These are phyloP conservation scores for Sechiopsis laciniata DNA, from an alignment of 306 rosid species.

Conservation along the genomic window DNA sequence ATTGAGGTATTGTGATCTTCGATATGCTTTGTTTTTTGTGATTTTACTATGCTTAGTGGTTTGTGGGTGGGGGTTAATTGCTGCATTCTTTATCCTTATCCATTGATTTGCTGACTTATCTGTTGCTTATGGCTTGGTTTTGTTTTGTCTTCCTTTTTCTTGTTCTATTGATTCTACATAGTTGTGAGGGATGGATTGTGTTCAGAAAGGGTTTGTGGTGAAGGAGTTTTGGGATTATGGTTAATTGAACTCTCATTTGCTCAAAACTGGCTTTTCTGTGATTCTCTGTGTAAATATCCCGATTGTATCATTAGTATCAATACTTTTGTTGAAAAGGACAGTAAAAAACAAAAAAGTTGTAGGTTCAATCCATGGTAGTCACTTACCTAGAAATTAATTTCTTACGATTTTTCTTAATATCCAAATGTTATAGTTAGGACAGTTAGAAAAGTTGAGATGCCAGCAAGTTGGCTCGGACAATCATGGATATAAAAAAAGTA, in stretches of 20 bases:
- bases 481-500: not conserved
- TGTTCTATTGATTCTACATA: not conserved
- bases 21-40: not conserved
- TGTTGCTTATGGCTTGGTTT: not conserved
- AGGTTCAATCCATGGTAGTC: too few species aligned
- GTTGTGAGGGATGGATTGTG: not conserved
- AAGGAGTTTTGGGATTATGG: not conserved
- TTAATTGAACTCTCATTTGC: not conserved
- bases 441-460: too few species aligned
- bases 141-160: not conserved
- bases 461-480: too few species aligned
- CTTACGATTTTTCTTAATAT: too few species aligned
- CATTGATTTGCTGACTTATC: not conserved
- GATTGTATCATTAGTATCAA: not conserved
- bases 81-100: slow-evolving; percentile 1
- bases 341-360: too few species aligned
- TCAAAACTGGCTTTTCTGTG: not conserved
- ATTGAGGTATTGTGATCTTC: slow-evolving; percentile 64
- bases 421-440: too few species aligned
- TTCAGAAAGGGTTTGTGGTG: not conserved
- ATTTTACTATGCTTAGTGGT: not conserved
- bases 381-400: too few species aligned
- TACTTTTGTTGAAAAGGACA: too few species aligned
- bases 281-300: not conserved
- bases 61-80: not conserved